A percentile compares a stretch with the other conserved stretches of the same genome.
Conservation (phyloP, 2,329 filamentous ascomycete species). For the Hypomyces rosellus region DNA sequence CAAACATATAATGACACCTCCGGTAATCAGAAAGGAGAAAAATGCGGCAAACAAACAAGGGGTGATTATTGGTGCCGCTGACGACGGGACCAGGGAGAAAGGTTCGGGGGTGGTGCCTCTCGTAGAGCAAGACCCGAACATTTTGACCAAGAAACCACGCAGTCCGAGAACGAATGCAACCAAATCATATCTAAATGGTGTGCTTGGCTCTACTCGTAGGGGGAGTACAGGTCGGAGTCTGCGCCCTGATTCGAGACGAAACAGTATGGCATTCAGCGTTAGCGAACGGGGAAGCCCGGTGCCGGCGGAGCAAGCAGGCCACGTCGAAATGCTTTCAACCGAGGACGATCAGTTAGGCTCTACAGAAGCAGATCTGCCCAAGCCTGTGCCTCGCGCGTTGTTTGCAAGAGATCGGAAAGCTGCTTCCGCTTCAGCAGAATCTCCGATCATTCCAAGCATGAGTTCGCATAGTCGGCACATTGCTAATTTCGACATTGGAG, state of each 20-base stretch:
- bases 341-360: not conserved
- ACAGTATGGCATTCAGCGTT: slow-evolving; percentile 16
- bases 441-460: not conserved
- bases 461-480: not conserved
- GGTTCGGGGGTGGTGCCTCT: not conserved
- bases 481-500: not conserved
- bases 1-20: not conserved
- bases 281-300: slow-evolving; percentile 23
- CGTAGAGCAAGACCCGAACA: not conserved
- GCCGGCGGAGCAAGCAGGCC: slow-evolving; percentile 5
- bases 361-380: not conserved
- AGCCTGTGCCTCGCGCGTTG: not conserved
- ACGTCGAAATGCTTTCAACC: not conserved
- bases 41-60: not conserved
- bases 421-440: not conserved
- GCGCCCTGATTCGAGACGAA: not conserved
- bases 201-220: no score
- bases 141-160: not conserved
- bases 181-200: no score
- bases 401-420: not conserved
- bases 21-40: not conserved
- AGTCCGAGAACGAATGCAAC: not conserved
- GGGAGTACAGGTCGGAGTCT: no score
- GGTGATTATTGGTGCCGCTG: not conserved
- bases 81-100: not conserved